These are phyloP conservation scores for Elongisporangium undulatum DNA, from an alignment of 352 stramenopile species.

Conservation along the genomic window DNA sequence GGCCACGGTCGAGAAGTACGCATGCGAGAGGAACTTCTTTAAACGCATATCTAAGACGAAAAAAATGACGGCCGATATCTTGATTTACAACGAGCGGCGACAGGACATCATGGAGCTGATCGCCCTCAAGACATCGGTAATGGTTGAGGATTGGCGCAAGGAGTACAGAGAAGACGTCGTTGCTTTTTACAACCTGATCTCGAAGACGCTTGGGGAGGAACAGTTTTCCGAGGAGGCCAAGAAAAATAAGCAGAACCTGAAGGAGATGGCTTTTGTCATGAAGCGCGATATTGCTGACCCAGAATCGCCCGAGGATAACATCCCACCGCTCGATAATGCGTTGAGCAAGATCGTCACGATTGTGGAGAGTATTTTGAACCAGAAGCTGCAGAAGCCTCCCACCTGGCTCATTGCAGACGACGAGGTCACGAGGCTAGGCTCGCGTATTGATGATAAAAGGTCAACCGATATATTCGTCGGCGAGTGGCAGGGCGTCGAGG, in stretches of 20 bases:
- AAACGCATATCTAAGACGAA: conserved; percentile 5
- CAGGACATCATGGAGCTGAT: conserved; percentile 7
- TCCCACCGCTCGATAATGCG: background rate
- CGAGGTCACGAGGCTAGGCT: too few relatives aligned
- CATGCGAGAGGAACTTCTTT: conserved; percentile 6
- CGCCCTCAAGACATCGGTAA: conserved; percentile 2
- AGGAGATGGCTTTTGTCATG: conserved; percentile 7
- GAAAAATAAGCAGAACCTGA: conserved; percentile 2
- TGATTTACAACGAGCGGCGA: conserved; percentile 13
- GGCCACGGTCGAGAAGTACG: conserved; percentile 2
- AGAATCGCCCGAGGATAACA: background rate
- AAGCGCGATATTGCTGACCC: conserved; percentile 9
- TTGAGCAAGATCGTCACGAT: conserved; percentile 6
- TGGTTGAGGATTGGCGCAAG: conserved; percentile 9
- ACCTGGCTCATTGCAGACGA: conserved; percentile 2
- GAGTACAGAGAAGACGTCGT: conserved; percentile 8
- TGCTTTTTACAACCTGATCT: conserved; percentile 1
- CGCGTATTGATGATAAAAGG: conserved; percentile 2
- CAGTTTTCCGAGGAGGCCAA: conserved; percentile 5
- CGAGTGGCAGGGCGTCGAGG: conserved; percentile 15
- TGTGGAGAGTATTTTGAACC: conserved; percentile 6
- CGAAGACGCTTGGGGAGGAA: background rate
- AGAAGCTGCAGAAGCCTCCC: background rate
- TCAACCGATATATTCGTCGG: conserved; percentile 11
- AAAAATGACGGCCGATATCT: conserved; percentile 9